Evolutionary conservation across 495 filamentous ascomycete species (phyloP).

Genomic region (Neurospora tetrasperma): DNA sequence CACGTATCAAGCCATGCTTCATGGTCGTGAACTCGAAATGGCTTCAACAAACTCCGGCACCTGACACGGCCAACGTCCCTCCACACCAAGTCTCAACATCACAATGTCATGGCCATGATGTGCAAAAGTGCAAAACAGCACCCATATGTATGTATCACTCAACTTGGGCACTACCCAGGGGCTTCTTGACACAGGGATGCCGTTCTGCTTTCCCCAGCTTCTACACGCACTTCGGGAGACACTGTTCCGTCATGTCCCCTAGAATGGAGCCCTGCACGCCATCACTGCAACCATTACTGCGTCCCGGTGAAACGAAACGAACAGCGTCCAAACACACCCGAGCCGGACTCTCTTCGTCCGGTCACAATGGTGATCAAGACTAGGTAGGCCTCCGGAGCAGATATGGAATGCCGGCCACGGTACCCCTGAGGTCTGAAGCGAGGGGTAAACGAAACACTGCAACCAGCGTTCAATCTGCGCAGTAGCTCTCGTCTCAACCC

Average conservation of each 20-base stretch:
- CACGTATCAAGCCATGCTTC: not conserved
- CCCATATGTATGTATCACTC: not conserved
- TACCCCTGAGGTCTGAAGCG: not conserved
- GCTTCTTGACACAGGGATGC: not conserved
- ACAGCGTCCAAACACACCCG: not conserved
- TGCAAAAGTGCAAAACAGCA: not conserved
- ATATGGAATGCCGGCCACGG: not conserved
- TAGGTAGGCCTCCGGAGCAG: not conserved
- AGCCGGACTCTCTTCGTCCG: not conserved
- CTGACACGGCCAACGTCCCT: not conserved
- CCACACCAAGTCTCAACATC: not conserved
- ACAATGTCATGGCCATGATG: not conserved
- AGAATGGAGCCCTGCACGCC: not conserved
- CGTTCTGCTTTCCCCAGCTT: not conserved
- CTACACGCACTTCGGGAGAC: not conserved
- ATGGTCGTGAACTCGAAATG: not conserved
- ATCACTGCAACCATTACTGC: not conserved
- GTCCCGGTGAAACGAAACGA: slow-evolving; percentile 8
- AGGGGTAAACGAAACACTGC: not conserved
- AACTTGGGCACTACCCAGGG: not conserved
- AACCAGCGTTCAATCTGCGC: not conserved
- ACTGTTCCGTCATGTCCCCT: not conserved
- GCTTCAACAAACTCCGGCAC: not conserved
- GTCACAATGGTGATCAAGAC: not conserved
- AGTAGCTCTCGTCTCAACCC: not conserved